Evolutionary conservation across 768 basidiomycete genomes (phyloP).

Genomic region (Plicaturopsis crispa): DNA sequence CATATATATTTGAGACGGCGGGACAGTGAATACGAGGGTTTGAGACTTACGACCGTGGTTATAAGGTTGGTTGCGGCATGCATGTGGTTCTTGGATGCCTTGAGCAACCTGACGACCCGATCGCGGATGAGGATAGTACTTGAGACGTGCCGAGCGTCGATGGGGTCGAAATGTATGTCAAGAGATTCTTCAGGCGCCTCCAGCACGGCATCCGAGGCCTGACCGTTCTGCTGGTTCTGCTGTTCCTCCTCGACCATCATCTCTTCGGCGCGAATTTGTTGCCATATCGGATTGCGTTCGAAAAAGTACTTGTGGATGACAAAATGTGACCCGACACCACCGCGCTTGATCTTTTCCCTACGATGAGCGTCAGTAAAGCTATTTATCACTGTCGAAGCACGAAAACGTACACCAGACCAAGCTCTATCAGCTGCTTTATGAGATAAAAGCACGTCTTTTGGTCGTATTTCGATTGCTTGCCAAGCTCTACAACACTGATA

Average conservation of each 20-base stretch:
- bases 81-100: conserved; percentile 58
- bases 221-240: conserved; percentile 5
- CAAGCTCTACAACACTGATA: conserved; percentile 71
- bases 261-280: conserved; percentile 68
- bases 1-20: conserved; percentile 3
- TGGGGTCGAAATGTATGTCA: conserved; percentile 54
- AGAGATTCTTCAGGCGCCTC: conserved; percentile 17
- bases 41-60: conserved; percentile 56
- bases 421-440: conserved; percentile 63
- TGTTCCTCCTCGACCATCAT: conserved; percentile 30
- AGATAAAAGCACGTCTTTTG: conserved; percentile 89
- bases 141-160: conserved; percentile 71
- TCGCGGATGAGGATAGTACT: conserved; percentile 65
- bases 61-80: conserved; percentile 73
- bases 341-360: conserved; percentile 74
- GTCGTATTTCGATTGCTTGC: conserved; percentile 73
- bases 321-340: conserved; percentile 70
- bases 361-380: no score
- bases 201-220: conserved; percentile 3
- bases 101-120: conserved; percentile 66
- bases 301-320: conserved; percentile 83
- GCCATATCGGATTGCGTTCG: conserved; percentile 69
- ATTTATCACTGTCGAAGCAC: no score
- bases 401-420: conserved; percentile 65
- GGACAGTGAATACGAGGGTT: neutral